phyloP scores from a whole-genome alignment of 176 grass and related monocot species.

The Triticum aestivum region DNA sequence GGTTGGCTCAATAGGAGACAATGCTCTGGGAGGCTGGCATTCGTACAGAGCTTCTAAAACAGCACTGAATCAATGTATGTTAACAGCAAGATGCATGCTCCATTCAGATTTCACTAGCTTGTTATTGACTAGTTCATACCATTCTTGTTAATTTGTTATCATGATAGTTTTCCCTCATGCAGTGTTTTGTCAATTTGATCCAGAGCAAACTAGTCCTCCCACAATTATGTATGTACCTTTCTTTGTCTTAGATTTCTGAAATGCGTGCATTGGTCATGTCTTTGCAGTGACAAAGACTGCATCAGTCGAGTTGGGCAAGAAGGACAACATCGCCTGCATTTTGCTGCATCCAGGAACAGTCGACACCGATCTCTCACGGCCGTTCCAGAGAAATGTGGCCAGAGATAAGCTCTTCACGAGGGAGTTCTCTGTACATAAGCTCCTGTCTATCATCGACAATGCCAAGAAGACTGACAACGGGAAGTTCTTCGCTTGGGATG shows the following conservation, averaged over 20 bases:
- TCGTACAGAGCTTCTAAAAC: conserved; percentile 92
- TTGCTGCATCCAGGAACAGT: conserved; percentile 89
- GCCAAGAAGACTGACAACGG: conserved; percentile 68
- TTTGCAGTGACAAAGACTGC: conserved; percentile 81
- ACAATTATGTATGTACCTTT: neutral
- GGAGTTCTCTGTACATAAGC: conserved; percentile 73
- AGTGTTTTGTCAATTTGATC: neutral
- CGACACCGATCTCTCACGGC: conserved; percentile 79
- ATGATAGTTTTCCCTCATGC: neutral
- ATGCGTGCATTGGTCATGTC: neutral
- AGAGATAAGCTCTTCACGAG: conserved; percentile 72
- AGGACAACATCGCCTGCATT: conserved; percentile 73
- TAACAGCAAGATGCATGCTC: neutral
- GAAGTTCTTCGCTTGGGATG: conserved; percentile 93
- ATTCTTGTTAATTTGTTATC: neutral
- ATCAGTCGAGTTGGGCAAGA: conserved; percentile 72
- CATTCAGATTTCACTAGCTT: neutral
- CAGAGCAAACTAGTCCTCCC: neutral
- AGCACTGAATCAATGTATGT: conserved; percentile 79
- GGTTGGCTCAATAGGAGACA: conserved; percentile 84
- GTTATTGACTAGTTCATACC: neutral
- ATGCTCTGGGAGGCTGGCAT: conserved; percentile 83
- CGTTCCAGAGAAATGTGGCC: conserved; percentile 77
- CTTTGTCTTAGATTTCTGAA: neutral
- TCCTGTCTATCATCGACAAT: conserved; percentile 59